phyloP scores from a whole-genome alignment of 2,329 filamentous ascomycete species.

The Leptographium galeiforme region DNA sequence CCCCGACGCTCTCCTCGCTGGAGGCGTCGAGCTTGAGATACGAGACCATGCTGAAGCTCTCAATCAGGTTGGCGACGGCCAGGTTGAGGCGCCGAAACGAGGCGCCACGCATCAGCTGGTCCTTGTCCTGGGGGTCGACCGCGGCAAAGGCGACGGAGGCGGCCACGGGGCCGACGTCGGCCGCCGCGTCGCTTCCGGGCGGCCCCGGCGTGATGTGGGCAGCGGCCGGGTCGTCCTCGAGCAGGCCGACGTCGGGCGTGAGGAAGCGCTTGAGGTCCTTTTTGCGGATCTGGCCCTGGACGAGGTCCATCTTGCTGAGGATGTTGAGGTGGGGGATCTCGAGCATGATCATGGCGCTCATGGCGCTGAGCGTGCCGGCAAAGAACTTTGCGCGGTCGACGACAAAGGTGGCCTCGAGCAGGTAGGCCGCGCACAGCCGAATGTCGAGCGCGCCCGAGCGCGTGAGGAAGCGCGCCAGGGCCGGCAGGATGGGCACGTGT shows the following conservation, averaged over 20 bases:
- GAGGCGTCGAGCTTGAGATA: slow-evolving; percentile 83
- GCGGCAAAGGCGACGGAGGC: slow-evolving; percentile 26
- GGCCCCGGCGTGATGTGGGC: not conserved
- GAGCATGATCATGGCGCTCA: slow-evolving; percentile 98
- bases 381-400: slow-evolving; percentile 97
- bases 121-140: slow-evolving; percentile 49
- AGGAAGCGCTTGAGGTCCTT: slow-evolving; percentile 83
- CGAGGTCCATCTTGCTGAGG: slow-evolving; percentile 92
- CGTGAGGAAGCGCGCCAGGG: slow-evolving; percentile 69
- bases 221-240: slow-evolving; percentile 65
- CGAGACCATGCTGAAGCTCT: slow-evolving; percentile 96
- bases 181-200: not conserved
- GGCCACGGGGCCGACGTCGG: not conserved
- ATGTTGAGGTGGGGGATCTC: slow-evolving; percentile 96
- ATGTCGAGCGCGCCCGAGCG: slow-evolving; percentile 72
- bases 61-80: slow-evolving; percentile 81
- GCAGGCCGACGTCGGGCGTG: slow-evolving; percentile 67
- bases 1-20: slow-evolving; percentile 80
- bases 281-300: slow-evolving; percentile 78
- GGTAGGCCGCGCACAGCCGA: slow-evolving; percentile 82
- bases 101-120: slow-evolving; percentile 63
- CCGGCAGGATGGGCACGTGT: slow-evolving; percentile 83
- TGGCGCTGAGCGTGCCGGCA: slow-evolving; percentile 83
- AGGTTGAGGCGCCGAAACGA: slow-evolving; percentile 75
- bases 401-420: slow-evolving; percentile 91